A percentile compares a stretch with the other conserved stretches of the same genome.
Conservation (phyloP, 768 basidiomycete genomes). For the Mycena albidolilacea region DNA sequence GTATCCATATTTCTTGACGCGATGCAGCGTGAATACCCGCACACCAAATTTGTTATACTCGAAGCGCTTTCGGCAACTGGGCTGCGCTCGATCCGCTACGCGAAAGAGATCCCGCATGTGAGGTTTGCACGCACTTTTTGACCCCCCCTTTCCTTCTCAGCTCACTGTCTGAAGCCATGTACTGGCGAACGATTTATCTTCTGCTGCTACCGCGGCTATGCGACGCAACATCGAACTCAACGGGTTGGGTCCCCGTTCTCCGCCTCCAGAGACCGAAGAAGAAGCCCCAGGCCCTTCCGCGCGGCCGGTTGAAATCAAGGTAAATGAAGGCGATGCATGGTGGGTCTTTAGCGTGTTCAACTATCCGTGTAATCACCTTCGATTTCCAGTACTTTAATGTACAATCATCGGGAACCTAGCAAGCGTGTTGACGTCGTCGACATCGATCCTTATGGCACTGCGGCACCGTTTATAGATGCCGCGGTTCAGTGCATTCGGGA, state of each 20-base stretch:
- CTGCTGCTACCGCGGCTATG: slow-evolving; percentile 89
- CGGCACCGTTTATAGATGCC: slow-evolving; percentile 96
- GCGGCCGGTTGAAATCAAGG: slow-evolving; percentile 70
- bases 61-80: slow-evolving; percentile 98
- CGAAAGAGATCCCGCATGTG: slow-evolving; percentile 94
- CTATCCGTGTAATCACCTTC: background rate
- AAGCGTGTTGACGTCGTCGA: slow-evolving; percentile 94
- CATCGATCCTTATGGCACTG: slow-evolving; percentile 97
- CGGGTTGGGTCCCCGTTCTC: slow-evolving; percentile 64
- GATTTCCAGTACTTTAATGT: slow-evolving; percentile 84
- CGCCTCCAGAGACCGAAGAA: slow-evolving; percentile 27
- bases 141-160: slow-evolving; percentile 9
- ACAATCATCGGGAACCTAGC: slow-evolving; percentile 82
- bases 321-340: slow-evolving; percentile 97
- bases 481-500: slow-evolving; percentile 92
- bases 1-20: slow-evolving; percentile 13
- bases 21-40: slow-evolving; percentile 60
- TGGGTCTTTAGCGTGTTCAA: slow-evolving; percentile 51
- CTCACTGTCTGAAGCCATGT: slow-evolving; percentile 74
- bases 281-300: slow-evolving; percentile 16
- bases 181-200: slow-evolving; percentile 94
- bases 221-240: slow-evolving; percentile 88
- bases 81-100: slow-evolving; percentile 95
- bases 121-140: slow-evolving; percentile 66
- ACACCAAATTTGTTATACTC: slow-evolving; percentile 82